Evolutionary conservation across 192 early-diverging fungal genomes (phyloP).

Genomic region (Paraglomus occultum): DNA sequence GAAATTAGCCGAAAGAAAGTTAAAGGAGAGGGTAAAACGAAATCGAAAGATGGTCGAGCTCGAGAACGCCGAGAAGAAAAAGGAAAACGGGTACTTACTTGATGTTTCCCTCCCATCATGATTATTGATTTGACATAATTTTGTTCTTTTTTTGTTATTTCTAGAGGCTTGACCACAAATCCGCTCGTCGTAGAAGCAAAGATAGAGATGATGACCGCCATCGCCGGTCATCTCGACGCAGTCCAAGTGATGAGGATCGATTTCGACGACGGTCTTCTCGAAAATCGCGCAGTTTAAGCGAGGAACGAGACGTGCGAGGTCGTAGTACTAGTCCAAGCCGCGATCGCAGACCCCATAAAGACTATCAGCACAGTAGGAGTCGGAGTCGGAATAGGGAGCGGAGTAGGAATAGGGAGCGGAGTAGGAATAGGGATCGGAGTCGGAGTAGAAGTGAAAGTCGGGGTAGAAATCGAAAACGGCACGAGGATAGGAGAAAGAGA

Average conservation of each 20-base stretch:
- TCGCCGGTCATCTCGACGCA: slow-evolving; percentile 31
- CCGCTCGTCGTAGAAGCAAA: slow-evolving; percentile 30
- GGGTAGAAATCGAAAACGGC: background rate
- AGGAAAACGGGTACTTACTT: slow-evolving; percentile 8
- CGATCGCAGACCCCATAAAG: background rate
- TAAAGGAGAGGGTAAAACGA: slow-evolving; percentile 44
- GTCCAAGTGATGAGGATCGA: slow-evolving; percentile 33
- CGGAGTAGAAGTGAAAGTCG: too few relatives aligned
- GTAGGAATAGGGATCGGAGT: too few relatives aligned
- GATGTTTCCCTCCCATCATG: slow-evolving; percentile 21
- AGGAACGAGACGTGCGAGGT: background rate
- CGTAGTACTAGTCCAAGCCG: slow-evolving; percentile 20
- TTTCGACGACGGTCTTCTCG: slow-evolving; percentile 28
- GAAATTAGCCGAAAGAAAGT: slow-evolving; percentile 32
- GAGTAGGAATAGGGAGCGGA: background rate
- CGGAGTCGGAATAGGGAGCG: background rate
- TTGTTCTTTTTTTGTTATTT: too few relatives aligned
- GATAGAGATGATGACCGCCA: slow-evolving; percentile 33
- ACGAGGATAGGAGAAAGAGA: slow-evolving; percentile 7
- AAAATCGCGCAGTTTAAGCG: slow-evolving; percentile 30
- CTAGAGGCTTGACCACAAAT: slow-evolving; percentile 5
- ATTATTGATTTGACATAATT: background rate
- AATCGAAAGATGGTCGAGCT: slow-evolving; percentile 35
- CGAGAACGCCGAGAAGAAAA: slow-evolving; percentile 34
- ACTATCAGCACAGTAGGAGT: slow-evolving; percentile 2